Base-by-base conservation (phyloP, 169 alveolate genomes). In the Plasmodium relictum region DNA sequence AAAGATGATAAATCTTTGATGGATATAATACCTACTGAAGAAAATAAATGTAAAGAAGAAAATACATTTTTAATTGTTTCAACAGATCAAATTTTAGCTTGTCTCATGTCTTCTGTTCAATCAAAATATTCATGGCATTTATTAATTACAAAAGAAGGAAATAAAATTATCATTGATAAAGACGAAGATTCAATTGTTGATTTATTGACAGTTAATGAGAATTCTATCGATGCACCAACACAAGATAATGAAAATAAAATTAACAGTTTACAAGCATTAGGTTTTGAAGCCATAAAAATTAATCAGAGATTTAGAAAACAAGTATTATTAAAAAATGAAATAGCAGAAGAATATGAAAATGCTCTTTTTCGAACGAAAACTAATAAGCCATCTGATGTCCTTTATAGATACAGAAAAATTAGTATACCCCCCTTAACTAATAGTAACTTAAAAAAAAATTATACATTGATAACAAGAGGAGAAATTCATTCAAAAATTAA, bases 51-150 rank as follows among this genome's bases (percentile, higher is more conserved):
- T 48, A 48, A 90, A 71, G 86, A 88, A 31, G 80, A 63, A 26
- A 94, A 86, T 68, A 90, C 69, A 63, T 78, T 96, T 12, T 93
- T 95, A 20, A 90, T 96, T 16, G 98, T 96, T 24, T 96, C 97
- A 24, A 96, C 98, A 0, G 98, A 96, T 87, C 98, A 96, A 83
- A 94, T 96, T 18, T 76, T 96, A 66, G 89, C 98, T 7, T 96
- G 96, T 70, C 88, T 96, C 42, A 96, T 96, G 97, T 94, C 98
- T 16, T 97, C 97, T 39, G 96, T 97, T 0, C 96, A 96, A 58
- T 94, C 97, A 24, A 96, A 95, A 83, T 96, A 96, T 74, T 96
- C 98, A 45, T 96, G 98, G 98, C 98, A 96, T 76, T 86, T 96
- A 62, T 89, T 93, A 42, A 91, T 96, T 37, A 95, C 96, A 7